Base-by-base conservation (phyloP, 306 rosid genomes). In the Ormosia semicastrata region DNA sequence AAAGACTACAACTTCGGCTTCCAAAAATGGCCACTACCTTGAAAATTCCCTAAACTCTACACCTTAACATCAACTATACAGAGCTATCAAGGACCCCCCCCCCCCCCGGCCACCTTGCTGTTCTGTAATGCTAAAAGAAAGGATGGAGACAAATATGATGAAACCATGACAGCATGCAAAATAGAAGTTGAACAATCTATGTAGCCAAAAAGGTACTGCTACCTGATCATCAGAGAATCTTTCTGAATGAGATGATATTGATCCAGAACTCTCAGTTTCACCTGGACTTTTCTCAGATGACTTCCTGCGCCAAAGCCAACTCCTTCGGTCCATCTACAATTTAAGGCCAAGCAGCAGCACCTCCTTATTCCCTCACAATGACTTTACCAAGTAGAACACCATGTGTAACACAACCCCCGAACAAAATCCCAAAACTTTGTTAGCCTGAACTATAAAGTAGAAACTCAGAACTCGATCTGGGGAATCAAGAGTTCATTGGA, bases 281-380 rank as follows among this genome's bases (percentile, higher is more conserved):
- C 85, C 92, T 0, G 90, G 88, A 70, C 91, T 90, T 84, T 92
- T 88, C 86, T 85, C 92, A 1, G 88, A 87, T 13, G 94, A 90
- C 82, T 90, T 92, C 83, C 86, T 87, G 62, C 90, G 86, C 97
- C 97, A 90, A 15, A 92, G 87, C 90, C 91, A 86, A 83, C 91
- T 88, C 84, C 89, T 64, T 71, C 91, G 36, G 84, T 92, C 93
- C 97, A 90, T 90, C 79, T 81, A 52, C 52, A 83, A 52, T 24
- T 10, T 49, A 68, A 68, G 60, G 75, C 80, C 66, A 77, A 34
- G 77, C 58, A 49, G 78, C 60, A 15, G 63, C 71, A 82, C 82
- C 86, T 77, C 59, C 46, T 47, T 67, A 75, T 71, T 65, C 78
- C 75, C 64, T 85, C 79, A 52, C 78, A 56, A 44, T 29, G 52